Evolutionary conservation across 2,329 filamentous ascomycete species (phyloP).

Genomic region (Graphilbum fragrans): DNA sequence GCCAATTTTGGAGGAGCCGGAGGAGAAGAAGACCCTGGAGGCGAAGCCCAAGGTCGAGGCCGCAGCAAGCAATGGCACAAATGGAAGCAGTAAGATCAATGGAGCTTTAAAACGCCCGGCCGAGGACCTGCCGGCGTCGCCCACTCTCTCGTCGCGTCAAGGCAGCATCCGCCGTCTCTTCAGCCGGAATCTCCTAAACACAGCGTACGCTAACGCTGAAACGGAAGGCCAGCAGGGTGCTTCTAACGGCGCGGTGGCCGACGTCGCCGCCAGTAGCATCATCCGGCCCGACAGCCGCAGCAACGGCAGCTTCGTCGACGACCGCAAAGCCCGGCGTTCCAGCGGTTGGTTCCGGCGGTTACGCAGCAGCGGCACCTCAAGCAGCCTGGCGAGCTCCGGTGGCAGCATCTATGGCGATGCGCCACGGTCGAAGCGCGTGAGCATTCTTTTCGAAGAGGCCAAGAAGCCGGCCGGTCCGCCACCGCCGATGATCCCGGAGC

Average conservation of each 20-base stretch:
- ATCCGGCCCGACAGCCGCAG: constrained; percentile 37
- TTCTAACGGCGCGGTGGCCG: not conserved
- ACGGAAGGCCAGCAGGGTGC: constrained; percentile 19
- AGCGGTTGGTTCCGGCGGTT: constrained; percentile 50
- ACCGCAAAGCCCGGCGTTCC: constrained; percentile 40
- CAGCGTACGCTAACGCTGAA: constrained; percentile 37
- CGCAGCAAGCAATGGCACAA: constrained; percentile 13
- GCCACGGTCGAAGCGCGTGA: constrained; percentile 25
- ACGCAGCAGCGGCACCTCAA: constrained; percentile 18
- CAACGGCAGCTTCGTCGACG: constrained; percentile 34
- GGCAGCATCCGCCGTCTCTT: constrained; percentile 46
- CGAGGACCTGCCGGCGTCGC: constrained; percentile 39
- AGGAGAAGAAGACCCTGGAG: constrained; percentile 11
- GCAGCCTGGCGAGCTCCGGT: constrained; percentile 9
- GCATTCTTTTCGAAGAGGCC: constrained; percentile 25
- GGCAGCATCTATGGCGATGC: constrained; percentile 11
- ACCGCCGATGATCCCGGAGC: constrained; percentile 49
- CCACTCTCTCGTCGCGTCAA: constrained; percentile 36
- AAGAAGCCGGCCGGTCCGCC: constrained; percentile 33
- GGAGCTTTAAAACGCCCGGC: constrained; percentile 34
- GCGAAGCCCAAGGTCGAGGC: constrained; percentile 9
- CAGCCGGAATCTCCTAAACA: constrained; percentile 42
- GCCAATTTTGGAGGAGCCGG: constrained; percentile 34
- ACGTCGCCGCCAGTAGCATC: constrained; percentile 15
- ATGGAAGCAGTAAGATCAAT: constrained; percentile 19